Base-by-base conservation (phyloP, 768 basidiomycete genomes). In the Atractiella rhizophila region DNA sequence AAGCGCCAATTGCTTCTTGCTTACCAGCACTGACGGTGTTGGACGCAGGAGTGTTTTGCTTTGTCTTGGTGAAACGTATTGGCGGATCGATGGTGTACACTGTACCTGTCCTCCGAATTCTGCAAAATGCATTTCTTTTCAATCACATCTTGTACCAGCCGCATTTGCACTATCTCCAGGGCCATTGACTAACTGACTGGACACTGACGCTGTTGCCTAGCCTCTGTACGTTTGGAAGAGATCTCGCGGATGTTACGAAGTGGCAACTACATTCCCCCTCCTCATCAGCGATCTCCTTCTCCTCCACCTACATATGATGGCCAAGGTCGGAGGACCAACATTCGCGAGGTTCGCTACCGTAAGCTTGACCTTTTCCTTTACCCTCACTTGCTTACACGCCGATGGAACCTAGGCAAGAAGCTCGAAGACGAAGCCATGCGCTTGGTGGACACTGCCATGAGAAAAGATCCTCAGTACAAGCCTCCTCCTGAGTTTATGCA, bases 251-350 rank as follows among this genome's bases (percentile, higher is more conserved):
- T 94, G 60, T 66, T 98, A 20, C 65, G 86, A 46, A 62, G 85
- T 47, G 91, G 91, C 48, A 85, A 96, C 54, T 85, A 81, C 52
- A 71, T 98, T 38, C 91, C 91, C 36, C 83, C 88, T 16, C 88
- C 96, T 49, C 69, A 78, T 46, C 83, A 91, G 63, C 69, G 86
- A 46, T 96, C 91, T 0, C 74, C 81, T 21, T 98, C 91, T 23
- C 91, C 91, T 30, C 85, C 88, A 6, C 91, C 91, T 12, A 85
- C 83, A 1, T 96, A 98, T 56, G 91, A 98, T 58, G 74, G 73
- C 3, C 88, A 96, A 53, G 91, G 91, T 65, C 81, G 91, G 41
- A 72, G 91, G 54, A 94, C 86, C 37, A 98, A 98, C 61, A 96
- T 85, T 21, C 80, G 91, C 35, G 91, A 98, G 64, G 81, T 98